Evolutionary conservation across 2,329 filamentous ascomycete species (phyloP).

Genomic region (Aspergillus viridinutans): DNA sequence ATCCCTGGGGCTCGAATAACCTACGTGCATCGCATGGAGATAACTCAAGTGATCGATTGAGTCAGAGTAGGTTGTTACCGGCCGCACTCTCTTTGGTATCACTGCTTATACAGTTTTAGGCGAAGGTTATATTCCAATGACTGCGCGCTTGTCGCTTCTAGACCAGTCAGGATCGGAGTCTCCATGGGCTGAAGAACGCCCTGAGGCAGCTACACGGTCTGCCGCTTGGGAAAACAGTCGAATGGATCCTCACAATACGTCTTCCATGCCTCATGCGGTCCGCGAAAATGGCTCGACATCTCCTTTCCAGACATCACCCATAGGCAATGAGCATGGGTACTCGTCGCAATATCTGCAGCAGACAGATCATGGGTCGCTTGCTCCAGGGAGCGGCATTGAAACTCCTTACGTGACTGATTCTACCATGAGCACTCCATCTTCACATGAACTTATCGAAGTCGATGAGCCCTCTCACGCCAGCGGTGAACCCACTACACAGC

Average conservation of each 20-base stretch:
- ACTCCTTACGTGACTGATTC: conserved; percentile 21
- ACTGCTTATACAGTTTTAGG: conserved; percentile 20
- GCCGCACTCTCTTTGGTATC: neutral
- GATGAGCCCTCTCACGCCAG: conserved; percentile 13
- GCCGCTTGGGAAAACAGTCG: conserved; percentile 7
- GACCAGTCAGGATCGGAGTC: conserved; percentile 24
- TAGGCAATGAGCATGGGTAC: neutral
- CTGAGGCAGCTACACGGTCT: conserved; percentile 8
- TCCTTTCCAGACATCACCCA: conserved; percentile 7
- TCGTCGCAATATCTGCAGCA: conserved; percentile 8
- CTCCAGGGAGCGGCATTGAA: conserved; percentile 15
- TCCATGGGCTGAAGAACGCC: conserved; percentile 24
- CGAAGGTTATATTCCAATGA: conserved; percentile 39
- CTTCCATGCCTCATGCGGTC: neutral
- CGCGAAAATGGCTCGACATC: conserved; percentile 7
- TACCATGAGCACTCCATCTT: conserved; percentile 25
- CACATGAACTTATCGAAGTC: conserved; percentile 31
- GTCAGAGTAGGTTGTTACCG: conserved; percentile 27
- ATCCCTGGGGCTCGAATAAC: conserved; percentile 17
- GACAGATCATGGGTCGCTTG: conserved; percentile 9
- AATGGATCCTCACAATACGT: conserved; percentile 1
- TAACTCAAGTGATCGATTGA: conserved; percentile 25
- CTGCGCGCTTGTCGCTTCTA: conserved; percentile 35
- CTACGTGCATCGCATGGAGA: conserved; percentile 11
- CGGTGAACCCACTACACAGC: conserved; percentile 4